Evolutionary conservation across 2,329 filamentous ascomycete genomes (phyloP).

Genomic region (Pseudogymnoascus destructans): DNA sequence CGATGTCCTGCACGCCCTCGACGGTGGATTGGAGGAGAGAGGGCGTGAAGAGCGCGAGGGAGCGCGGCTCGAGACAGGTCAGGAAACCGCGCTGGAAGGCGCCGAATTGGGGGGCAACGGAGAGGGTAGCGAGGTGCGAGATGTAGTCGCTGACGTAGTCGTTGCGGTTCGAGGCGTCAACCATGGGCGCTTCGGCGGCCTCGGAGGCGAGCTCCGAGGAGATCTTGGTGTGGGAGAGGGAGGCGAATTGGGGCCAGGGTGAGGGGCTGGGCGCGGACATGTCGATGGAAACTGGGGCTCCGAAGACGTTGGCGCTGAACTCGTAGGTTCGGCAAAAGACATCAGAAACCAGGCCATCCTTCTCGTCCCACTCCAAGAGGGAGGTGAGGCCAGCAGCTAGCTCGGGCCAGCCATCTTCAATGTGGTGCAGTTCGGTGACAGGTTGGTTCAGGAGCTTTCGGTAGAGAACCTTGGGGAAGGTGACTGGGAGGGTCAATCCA

Average conservation of each 20-base stretch:
- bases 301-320: constrained; percentile 55
- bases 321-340: constrained; percentile 76
- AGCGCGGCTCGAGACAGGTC: constrained; percentile 56
- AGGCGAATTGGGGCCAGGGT: constrained; percentile 41
- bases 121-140: constrained; percentile 65
- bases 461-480: constrained; percentile 77
- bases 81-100: constrained; percentile 76
- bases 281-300: constrained; percentile 41
- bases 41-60: constrained; percentile 59
- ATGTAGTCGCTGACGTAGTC: constrained; percentile 78
- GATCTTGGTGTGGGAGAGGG: constrained; percentile 19
- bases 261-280: constrained; percentile 32
- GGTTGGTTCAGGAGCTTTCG: constrained; percentile 59
- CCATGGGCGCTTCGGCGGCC: constrained; percentile 45
- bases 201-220: constrained; percentile 19
- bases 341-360: constrained; percentile 64
- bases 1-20: constrained; percentile 72
- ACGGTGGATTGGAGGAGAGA: constrained; percentile 61
- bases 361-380: constrained; percentile 63
- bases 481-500: constrained; percentile 78
- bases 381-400: constrained; percentile 60
- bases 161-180: constrained; percentile 67
- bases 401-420: constrained; percentile 78
- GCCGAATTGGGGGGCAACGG: constrained; percentile 61
- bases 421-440: constrained; percentile 58